Evolutionary conservation across 2,329 filamentous ascomycete genomes (phyloP).

Genomic region (Ascochyta viciae-villosae): DNA sequence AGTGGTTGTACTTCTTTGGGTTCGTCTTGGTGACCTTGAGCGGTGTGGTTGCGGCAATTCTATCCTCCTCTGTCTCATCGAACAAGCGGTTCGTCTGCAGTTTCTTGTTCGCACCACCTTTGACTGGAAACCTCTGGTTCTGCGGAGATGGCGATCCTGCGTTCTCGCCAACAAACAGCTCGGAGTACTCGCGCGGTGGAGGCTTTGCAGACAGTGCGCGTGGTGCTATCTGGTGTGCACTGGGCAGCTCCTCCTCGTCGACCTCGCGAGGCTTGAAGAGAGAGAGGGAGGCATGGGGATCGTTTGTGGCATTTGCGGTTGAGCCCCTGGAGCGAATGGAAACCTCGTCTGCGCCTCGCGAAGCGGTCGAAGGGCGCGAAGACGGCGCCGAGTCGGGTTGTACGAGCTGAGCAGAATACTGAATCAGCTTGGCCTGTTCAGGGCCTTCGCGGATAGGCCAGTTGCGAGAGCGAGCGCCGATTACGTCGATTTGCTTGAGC

Average conservation of each 20-base stretch:
- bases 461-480: constrained; percentile 86
- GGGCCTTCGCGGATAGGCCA: constrained; percentile 92
- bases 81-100: constrained; percentile 63
- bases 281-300: constrained; percentile 70
- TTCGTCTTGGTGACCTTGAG: constrained; percentile 66
- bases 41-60: constrained; percentile 35
- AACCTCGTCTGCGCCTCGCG: constrained; percentile 41
- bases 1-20: constrained; percentile 83
- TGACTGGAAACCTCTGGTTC: constrained; percentile 51
- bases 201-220: constrained; percentile 72
- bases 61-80: constrained; percentile 59
- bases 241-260: constrained; percentile 58
- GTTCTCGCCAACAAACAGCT: constrained; percentile 69
- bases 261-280: constrained; percentile 76
- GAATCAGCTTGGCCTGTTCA: constrained; percentile 82
- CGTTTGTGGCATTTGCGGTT: constrained; percentile 49
- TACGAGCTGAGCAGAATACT: constrained; percentile 56
- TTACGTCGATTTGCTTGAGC: constrained; percentile 91
- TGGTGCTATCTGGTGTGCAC: constrained; percentile 64
- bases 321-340: constrained; percentile 50
- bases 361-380: constrained; percentile 45
- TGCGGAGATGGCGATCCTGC: constrained; percentile 46
- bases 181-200: constrained; percentile 69
- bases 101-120: constrained; percentile 60
- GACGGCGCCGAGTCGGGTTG: constrained; percentile 38